Conservation (phyloP, 352 stramenopile species). For the Globisporangium apiculatum region DNA sequence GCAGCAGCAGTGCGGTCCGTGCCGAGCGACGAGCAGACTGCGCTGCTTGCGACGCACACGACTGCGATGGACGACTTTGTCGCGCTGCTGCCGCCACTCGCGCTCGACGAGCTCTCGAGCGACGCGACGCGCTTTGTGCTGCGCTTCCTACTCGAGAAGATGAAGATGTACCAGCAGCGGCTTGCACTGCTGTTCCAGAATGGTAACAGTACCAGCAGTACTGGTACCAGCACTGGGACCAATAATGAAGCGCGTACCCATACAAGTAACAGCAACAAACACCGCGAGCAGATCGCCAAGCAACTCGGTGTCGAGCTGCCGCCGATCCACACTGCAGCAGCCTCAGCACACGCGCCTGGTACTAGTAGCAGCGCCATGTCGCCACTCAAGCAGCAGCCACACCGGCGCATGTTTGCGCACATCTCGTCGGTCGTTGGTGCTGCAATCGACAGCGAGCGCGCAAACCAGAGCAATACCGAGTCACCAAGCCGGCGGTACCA, state of each 20-base stretch:
- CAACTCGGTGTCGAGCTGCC: slow-evolving; percentile 55
- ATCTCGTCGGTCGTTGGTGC: slow-evolving; percentile 17
- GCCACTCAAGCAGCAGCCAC: slow-evolving; percentile 29
- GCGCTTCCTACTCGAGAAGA: slow-evolving; percentile 56
- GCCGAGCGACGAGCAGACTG: slow-evolving; percentile 4
- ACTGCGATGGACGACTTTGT: slow-evolving; percentile 36
- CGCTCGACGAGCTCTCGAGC: slow-evolving; percentile 44
- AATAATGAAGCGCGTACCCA: too few relatives aligned
- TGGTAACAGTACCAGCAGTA: slow-evolving; percentile 1
- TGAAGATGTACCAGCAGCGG: slow-evolving; percentile 49
- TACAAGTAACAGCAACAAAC: background rate
- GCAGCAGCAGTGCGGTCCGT: background rate
- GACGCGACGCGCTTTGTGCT: slow-evolving; percentile 39
- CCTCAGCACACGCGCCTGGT: background rate
- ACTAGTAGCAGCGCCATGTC: slow-evolving; percentile 11
- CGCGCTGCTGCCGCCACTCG: slow-evolving; percentile 17
- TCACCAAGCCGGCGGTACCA: background rate
- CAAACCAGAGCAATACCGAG: slow-evolving; percentile 1
- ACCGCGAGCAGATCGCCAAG: slow-evolving; percentile 29
- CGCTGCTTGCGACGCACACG: slow-evolving; percentile 17
- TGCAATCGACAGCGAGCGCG: slow-evolving; percentile 5
- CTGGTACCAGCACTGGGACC: background rate
- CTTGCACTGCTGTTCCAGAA: slow-evolving; percentile 33
- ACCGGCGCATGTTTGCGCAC: slow-evolving; percentile 38
- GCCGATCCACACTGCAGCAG: slow-evolving; percentile 20